Conservation (phyloP, 768 basidiomycete genomes). For the Guyanaporus albipodus region DNA sequence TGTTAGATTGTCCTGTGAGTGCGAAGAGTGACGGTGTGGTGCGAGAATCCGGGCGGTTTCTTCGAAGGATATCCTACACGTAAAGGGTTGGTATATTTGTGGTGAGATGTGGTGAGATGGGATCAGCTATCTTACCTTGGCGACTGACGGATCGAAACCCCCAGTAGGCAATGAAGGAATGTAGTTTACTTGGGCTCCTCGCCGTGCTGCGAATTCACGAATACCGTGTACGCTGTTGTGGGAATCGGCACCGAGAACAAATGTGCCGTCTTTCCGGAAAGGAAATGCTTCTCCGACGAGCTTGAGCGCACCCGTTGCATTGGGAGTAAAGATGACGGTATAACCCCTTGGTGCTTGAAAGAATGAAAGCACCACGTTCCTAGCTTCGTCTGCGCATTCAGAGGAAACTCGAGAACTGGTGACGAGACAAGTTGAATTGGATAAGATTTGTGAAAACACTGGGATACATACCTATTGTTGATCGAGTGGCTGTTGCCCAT, state of each 20-base stretch:
- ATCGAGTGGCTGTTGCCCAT: slow-evolving; percentile 85
- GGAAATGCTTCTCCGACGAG: slow-evolving; percentile 80
- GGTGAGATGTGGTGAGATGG: slow-evolving; percentile 15
- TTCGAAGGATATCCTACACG: slow-evolving; percentile 48
- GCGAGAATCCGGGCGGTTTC: slow-evolving; percentile 40
- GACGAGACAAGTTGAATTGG: neutral
- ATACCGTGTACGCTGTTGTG: slow-evolving; percentile 87
- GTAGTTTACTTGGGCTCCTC: slow-evolving; percentile 58
- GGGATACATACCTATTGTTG: slow-evolving; percentile 66
- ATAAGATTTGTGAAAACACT: neutral
- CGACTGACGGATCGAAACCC: slow-evolving; percentile 54
- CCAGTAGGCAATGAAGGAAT: slow-evolving; percentile 60
- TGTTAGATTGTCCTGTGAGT: slow-evolving; percentile 78
- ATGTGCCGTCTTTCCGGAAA: slow-evolving; percentile 53
- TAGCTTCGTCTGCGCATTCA: slow-evolving; percentile 62
- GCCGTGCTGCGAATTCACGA: slow-evolving; percentile 59
- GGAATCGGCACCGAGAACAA: slow-evolving; percentile 71
- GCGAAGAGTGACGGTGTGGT: slow-evolving; percentile 58
- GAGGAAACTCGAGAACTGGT: slow-evolving; percentile 70
- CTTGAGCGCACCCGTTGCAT: slow-evolving; percentile 76
- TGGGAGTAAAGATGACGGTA: slow-evolving; percentile 78
- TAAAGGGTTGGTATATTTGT: slow-evolving; percentile 1
- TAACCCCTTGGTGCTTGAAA: slow-evolving; percentile 74
- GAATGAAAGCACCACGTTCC: slow-evolving; percentile 69
- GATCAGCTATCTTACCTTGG: slow-evolving; percentile 48